These are phyloP conservation scores for Verticillium isaacii DNA, from an alignment of 2,329 filamentous ascomycete genomes.

Conservation along the genomic window DNA sequence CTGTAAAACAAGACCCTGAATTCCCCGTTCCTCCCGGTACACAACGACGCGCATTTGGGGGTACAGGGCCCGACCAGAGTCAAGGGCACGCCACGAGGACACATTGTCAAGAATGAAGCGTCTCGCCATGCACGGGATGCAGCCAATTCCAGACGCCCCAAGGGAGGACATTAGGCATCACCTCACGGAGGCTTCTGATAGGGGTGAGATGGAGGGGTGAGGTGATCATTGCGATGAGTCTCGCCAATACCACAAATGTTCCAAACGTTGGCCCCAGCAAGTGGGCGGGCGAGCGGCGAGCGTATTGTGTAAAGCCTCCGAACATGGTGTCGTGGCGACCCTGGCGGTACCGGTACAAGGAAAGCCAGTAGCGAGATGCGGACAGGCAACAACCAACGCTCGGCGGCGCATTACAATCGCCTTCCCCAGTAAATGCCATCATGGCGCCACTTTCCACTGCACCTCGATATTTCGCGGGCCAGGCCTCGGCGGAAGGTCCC, in stretches of 20 bases:
- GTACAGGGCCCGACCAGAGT: not conserved
- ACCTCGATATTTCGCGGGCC: not conserved
- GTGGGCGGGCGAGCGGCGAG: not conserved
- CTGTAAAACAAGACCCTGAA: not conserved
- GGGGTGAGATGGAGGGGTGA: not conserved
- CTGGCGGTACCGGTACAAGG: not conserved
- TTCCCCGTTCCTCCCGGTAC: not conserved
- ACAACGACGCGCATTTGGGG: not conserved
- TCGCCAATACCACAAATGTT: not conserved
- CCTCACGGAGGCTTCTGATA: not conserved
- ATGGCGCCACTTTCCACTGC: slow-evolving; percentile 8
- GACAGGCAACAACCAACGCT: not conserved
- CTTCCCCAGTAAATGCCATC: slow-evolving; percentile 3
- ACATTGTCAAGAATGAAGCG: not conserved
- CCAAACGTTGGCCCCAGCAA: not conserved
- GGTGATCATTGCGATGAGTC: not conserved
- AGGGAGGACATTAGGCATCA: not conserved
- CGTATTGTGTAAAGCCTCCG: not conserved
- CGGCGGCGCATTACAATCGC: not conserved
- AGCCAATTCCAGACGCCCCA: not conserved
- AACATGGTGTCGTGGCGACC: not conserved
- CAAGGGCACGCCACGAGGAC: not conserved
- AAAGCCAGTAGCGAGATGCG: not conserved
- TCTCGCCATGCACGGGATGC: not conserved
- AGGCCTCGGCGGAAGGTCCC: not conserved